Evolutionary conservation across 2,329 filamentous ascomycete genomes (phyloP), one percentile per base, ranked within the genome.

Genomic region (Domatiomyces catenatus): DNA sequence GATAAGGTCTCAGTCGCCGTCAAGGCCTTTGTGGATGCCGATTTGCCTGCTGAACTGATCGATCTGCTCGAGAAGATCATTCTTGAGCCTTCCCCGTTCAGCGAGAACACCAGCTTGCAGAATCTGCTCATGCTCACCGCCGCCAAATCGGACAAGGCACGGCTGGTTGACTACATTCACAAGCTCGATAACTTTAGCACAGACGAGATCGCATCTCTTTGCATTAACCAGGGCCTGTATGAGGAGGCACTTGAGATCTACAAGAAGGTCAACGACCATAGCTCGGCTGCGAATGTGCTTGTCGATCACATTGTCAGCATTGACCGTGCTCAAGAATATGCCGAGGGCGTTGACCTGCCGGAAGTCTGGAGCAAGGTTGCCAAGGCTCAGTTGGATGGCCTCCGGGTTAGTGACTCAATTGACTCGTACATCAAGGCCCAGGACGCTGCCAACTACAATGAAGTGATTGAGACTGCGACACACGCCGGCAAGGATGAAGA

Each of bases 51-150:
- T 3, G 92, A 98, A 72, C 77, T 98, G 48, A 96, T 98, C 61
- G 93, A 98, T 68, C 79, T 98, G 39, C 77, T 98, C 17, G 93
- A 98, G 75, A 98, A 96, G 80, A 98, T 98, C 59, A 90, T 98
- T 28, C 74, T 98, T n/a, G 92, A 98, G 74, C 93, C 92, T n/a
- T 94, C 90, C 3, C 86, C 86, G 4, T 98, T 98, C 75, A 95
- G 87, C 62, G 93, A 98, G 70, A 98, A 98, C 69, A 80, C 87
- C 63, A 95, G 86, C 66, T 75, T 98, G 52, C 93, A 98, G 70
- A 98, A 98, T 68, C 71, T 98, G 53, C 79, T 98, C 54, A 86
- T 98, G 75, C 83, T 96, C 62, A 98, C 92, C 22, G 92, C 93
- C 44, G 88, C 88, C 60, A 95, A 95, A 73, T 89, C 92, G 10